These are phyloP conservation scores for Aphanocladium album DNA, from an alignment of 2,329 filamentous ascomycete species.

Conservation along the genomic window DNA sequence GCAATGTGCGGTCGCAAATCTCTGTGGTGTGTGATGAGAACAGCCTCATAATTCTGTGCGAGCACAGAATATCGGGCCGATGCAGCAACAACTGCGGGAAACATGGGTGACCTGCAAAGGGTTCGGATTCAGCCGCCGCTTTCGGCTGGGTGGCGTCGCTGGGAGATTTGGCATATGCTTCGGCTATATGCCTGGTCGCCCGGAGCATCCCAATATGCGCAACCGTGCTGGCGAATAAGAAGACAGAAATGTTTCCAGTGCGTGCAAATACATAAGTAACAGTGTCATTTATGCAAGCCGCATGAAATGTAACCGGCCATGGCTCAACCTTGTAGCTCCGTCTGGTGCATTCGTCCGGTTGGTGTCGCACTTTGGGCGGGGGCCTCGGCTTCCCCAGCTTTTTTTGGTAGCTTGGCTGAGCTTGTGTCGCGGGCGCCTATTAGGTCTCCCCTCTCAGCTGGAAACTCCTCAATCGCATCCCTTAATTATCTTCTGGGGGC, in stretches of 20 bases:
- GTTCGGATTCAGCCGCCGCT: not conserved
- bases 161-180: not conserved
- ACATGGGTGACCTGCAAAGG: too few species aligned
- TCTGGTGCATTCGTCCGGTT: not conserved
- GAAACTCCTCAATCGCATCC: not conserved
- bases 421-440: not conserved
- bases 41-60: too few species aligned
- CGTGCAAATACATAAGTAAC: too few species aligned
- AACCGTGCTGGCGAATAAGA: not conserved
- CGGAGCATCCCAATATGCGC: not conserved
- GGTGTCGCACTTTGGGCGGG: constrained; percentile 4
- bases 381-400: constrained; percentile 3
- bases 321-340: not conserved
- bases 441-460: not conserved
- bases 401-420: not conserved
- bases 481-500: not conserved
- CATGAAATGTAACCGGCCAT: not conserved
- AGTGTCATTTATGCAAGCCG: not conserved
- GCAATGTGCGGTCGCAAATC: too few species aligned
- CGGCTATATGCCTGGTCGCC: not conserved
- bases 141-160: not conserved
- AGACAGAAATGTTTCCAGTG: not conserved
- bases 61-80: too few species aligned
- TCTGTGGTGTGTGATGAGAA: too few species aligned
- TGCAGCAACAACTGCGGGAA: too few species aligned